Conservation (phyloP, 2,329 filamentous ascomycete genomes). For the Coniochaeta sp. region DNA sequence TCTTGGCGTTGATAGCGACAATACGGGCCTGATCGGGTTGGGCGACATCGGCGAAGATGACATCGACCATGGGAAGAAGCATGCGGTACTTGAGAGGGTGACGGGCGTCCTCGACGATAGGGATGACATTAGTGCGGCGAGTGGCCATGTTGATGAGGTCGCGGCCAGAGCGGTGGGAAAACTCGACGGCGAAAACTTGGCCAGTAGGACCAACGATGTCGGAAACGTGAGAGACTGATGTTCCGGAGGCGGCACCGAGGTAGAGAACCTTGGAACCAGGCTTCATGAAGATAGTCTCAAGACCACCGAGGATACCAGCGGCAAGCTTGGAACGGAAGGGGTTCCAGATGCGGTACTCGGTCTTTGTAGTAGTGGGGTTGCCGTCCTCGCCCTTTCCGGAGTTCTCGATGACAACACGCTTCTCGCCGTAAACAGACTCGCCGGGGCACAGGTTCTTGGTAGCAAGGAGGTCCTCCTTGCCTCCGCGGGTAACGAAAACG, state of each 20-base stretch:
- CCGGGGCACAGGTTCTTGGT: slow-evolving; percentile 93
- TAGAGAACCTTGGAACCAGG: slow-evolving; percentile 92
- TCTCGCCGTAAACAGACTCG: slow-evolving; percentile 97
- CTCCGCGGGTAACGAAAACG: slow-evolving; percentile 84
- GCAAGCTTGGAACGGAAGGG: slow-evolving; percentile 81
- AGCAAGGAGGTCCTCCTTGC: slow-evolving; percentile 89
- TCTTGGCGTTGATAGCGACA: slow-evolving; percentile 85
- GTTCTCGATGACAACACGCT: slow-evolving; percentile 89
- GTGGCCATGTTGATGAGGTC: slow-evolving; percentile 99
- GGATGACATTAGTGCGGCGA: slow-evolving; percentile 97
- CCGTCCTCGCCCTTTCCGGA: slow-evolving; percentile 60
- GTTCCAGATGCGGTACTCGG: slow-evolving; percentile 69
- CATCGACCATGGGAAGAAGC: slow-evolving; percentile 54
- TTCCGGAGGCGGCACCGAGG: slow-evolving; percentile 91
- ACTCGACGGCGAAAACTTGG: slow-evolving; percentile 95
- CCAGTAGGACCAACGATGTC: slow-evolving; percentile 89
- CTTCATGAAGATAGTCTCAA: slow-evolving; percentile 91
- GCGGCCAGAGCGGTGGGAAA: slow-evolving; percentile 93
- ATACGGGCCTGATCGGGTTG: slow-evolving; percentile 95
- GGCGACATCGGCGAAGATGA: slow-evolving; percentile 70
- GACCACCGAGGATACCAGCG: slow-evolving; percentile 91
- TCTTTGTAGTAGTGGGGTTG: slow-evolving; percentile 64
- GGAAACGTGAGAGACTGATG: slow-evolving; percentile 62
- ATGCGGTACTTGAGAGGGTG: slow-evolving; percentile 97
- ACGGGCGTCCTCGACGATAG: slow-evolving; percentile 93